Evolutionary conservation across 1,284 basidiomycete genomes (phyloP), one percentile per base, ranked within the genome.

Genomic region (Trichosporon coremiiforme): DNA sequence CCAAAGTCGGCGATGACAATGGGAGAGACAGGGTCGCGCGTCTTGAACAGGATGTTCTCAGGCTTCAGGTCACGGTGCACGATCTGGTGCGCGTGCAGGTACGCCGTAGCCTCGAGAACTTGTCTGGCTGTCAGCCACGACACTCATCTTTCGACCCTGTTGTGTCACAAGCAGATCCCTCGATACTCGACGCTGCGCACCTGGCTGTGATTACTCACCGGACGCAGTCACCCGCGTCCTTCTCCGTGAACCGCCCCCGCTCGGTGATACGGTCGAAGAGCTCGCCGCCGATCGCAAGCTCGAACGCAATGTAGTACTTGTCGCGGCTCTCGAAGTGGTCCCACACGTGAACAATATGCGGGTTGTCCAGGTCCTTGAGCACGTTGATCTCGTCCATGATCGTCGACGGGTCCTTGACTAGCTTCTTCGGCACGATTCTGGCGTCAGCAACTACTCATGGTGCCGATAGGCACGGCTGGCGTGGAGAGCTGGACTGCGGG

Each of bases 1-100:
- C 97, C 97, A 81, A 99, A 98, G 83, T 99, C 97, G 22, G 90
- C 94, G 67, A 97, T 94, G 67, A 97, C 94, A 66, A 97, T 87
- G 73, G 91, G 91, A 25, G 91, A 92, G 55, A 90, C 86, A 13
- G 87, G 80, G 2, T 88, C 90, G 70, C 85, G 87, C 9, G 91
- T 91, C 67, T 93, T 90, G 82, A 94, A 97, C 7, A 97, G 86
- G 71, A 97, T 96, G 79, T 98, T 98, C 83, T 98, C 95, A 0
- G 95, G 94, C 90, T 95, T 95, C 73, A 95, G 87, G 82, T 96
- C 94, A 4, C 95, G 89, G 79, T 97, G 95, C 7, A 97, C 95
- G 73, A 98, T 93, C 70, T 92, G 90, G 77, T 95, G 89, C 5
- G 90, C 87, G 76, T 95, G 93, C 2, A 95, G 87, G 77, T 95